Percentiles rank a stretch among this genome's conserved stretches.
phyloP scores from a whole-genome alignment of 2,329 filamentous ascomycete species.

The Phaeophleospora eucalypticola region DNA sequence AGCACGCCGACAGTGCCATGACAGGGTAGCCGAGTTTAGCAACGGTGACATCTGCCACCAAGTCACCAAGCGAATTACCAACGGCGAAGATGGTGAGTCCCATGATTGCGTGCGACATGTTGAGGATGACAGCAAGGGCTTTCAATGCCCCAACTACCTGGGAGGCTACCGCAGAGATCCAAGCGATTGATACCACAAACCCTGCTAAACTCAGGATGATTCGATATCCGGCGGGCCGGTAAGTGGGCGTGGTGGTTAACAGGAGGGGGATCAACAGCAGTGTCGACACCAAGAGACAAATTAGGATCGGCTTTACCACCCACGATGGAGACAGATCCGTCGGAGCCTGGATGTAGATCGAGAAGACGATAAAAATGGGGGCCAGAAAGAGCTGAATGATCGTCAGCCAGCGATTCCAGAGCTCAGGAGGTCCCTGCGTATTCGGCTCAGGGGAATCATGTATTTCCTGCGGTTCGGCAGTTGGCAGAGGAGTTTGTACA shows the following conservation, averaged over 20 bases:
- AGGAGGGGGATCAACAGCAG: slow-evolving; percentile 64
- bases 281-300: slow-evolving; percentile 53
- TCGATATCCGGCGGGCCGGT: slow-evolving; percentile 64
- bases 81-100: slow-evolving; percentile 95
- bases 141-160: slow-evolving; percentile 96
- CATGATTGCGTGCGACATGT: slow-evolving; percentile 90
- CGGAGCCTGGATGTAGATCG: slow-evolving; percentile 49
- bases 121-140: slow-evolving; percentile 82
- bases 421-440: slow-evolving; percentile 17
- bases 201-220: slow-evolving; percentile 81
- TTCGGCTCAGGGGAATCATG: slow-evolving; percentile 4
- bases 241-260: slow-evolving; percentile 62
- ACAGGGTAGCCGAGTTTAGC: slow-evolving; percentile 90
- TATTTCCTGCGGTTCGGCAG: slow-evolving; percentile 12
- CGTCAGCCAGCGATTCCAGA: slow-evolving; percentile 91
- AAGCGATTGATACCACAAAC: slow-evolving; percentile 85
- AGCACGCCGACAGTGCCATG: slow-evolving; percentile 92
- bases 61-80: slow-evolving; percentile 88
- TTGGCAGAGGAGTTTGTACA: slow-evolving; percentile 4
- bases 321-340: slow-evolving; percentile 52
- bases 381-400: slow-evolving; percentile 81
- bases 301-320: slow-evolving; percentile 51
- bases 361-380: slow-evolving; percentile 73
- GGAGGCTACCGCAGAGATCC: slow-evolving; percentile 93
- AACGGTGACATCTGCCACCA: slow-evolving; percentile 92